Percentiles rank a stretch among this genome's conserved stretches.
These are phyloP conservation scores for Pseudopithomyces chartarum DNA, from an alignment of 2,329 filamentous ascomycete genomes.

Conservation along the genomic window DNA sequence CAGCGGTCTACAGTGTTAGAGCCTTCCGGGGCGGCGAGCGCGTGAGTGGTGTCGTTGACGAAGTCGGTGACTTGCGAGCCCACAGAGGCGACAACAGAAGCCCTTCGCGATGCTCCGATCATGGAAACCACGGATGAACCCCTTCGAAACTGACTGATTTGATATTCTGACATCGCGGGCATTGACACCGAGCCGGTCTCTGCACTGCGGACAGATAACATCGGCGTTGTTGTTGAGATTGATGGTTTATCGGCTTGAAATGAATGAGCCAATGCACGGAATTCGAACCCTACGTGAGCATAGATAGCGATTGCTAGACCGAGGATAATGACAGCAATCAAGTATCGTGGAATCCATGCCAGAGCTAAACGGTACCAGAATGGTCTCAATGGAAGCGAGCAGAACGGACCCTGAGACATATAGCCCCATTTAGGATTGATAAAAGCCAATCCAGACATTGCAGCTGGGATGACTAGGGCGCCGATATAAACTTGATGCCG, in stretches of 20 bases:
- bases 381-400: slow-evolving; percentile 69
- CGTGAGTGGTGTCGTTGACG: neutral
- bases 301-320: slow-evolving; percentile 73
- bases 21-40: neutral
- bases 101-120: slow-evolving; percentile 4
- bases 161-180: slow-evolving; percentile 6
- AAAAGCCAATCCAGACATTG: slow-evolving; percentile 69
- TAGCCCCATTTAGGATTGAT: slow-evolving; percentile 61
- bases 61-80: neutral
- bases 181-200: slow-evolving; percentile 2
- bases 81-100: slow-evolving; percentile 5
- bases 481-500: slow-evolving; percentile 63
- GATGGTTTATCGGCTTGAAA: slow-evolving; percentile 21
- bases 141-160: slow-evolving; percentile 11
- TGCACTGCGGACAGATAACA: slow-evolving; percentile 7
- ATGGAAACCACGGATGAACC: slow-evolving; percentile 9
- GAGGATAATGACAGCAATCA: slow-evolving; percentile 69
- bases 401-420: slow-evolving; percentile 68
- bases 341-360: slow-evolving; percentile 74
- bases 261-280: slow-evolving; percentile 42
- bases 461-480: slow-evolving; percentile 63
- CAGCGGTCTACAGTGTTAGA: neutral
- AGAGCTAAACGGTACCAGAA: slow-evolving; percentile 72
- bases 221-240: slow-evolving; percentile 7
- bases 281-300: slow-evolving; percentile 61